Conservation (phyloP, 148 eudicot genomes). For the Diospyros lotus region DNA sequence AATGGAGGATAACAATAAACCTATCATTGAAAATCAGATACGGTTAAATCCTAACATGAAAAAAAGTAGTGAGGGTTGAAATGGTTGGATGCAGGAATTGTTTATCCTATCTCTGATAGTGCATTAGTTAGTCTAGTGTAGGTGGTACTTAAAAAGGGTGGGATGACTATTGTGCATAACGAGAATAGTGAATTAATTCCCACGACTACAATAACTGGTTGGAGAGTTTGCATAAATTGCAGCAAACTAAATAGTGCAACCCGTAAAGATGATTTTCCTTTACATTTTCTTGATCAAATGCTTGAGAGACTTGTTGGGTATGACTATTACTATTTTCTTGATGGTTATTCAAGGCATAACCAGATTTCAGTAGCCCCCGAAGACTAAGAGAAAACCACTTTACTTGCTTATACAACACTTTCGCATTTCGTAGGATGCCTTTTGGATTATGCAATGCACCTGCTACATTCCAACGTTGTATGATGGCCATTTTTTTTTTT, state of each 20-base stretch:
- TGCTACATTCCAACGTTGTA: neutral
- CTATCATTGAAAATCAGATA: neutral
- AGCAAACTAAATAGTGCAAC: neutral
- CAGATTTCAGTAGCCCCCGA: neutral
- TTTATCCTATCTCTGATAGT: no score
- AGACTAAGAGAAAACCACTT: neutral
- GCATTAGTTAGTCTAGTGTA: no score
- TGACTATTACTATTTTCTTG: neutral
- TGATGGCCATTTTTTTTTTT: neutral
- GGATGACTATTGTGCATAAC: no score
- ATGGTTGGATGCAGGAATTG: neutral
- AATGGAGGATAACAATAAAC: neutral
- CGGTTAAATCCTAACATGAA: neutral
- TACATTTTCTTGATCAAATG: neutral
- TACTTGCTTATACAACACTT: neutral
- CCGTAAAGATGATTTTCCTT: neutral
- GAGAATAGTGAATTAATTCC: no score
- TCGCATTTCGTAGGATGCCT: neutral
- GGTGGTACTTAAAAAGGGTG: no score
- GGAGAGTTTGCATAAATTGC: neutral
- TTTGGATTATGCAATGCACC: neutral
- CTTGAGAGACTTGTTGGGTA: neutral
- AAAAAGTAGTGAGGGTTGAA: neutral
- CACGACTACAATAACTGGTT: neutral
- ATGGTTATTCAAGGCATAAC: neutral